A percentile compares a stretch with the other conserved stretches of the same genome.
Conservation (phyloP, 2,329 filamentous ascomycete species). For the Chaetomium globosum region DNA sequence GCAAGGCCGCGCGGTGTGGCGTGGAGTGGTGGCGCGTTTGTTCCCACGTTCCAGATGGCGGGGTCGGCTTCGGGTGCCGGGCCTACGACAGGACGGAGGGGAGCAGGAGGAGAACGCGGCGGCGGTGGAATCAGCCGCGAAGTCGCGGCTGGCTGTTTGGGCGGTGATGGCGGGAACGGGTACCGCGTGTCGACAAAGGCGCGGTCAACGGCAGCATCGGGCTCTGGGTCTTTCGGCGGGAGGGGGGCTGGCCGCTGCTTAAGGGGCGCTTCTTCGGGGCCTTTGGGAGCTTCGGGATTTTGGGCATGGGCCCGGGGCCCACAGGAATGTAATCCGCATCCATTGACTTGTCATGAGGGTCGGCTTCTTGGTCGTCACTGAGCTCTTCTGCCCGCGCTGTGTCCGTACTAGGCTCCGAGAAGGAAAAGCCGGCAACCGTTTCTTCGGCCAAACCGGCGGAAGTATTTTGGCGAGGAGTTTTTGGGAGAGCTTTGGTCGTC, state of each 20-base stretch:
- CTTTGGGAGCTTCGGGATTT: slow-evolving; percentile 2
- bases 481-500: not conserved
- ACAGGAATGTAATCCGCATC: slow-evolving; percentile 17
- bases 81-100: not conserved
- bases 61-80: not conserved
- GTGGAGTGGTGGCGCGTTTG: not conserved
- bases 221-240: not conserved
- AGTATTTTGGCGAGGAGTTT: not conserved
- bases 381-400: not conserved
- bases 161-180: not conserved
- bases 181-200: not conserved
- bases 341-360: slow-evolving; percentile 20
- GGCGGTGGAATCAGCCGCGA: not conserved
- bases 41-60: slow-evolving; percentile 4
- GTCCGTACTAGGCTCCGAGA: not conserved
- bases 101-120: too few species aligned
- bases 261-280: not conserved
- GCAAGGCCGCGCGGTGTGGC: not conserved
- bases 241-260: not conserved
- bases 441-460: not conserved
- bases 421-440: not conserved
- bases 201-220: not conserved
- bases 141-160: not conserved
- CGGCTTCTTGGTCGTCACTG: not conserved
- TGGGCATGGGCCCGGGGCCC: slow-evolving; percentile 5